Percentiles rank a stretch among this genome's conserved stretches.
phyloP scores from a whole-genome alignment of 371 early-diverging fungal species.

The Lichtheimia corymbifera region DNA sequence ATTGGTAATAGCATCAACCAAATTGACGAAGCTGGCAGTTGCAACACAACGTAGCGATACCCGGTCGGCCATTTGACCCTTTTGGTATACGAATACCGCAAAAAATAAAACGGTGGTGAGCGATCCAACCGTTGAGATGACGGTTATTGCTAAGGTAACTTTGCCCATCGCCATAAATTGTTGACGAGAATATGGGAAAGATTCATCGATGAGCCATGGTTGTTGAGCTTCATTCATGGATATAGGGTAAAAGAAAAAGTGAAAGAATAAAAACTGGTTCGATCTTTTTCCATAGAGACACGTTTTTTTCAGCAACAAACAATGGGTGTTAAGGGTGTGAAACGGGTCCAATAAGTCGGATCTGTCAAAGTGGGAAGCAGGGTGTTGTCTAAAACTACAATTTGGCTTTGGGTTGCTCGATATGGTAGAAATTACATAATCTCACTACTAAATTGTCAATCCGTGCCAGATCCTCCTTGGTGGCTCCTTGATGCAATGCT shows the following conservation, averaged over 20 bases:
- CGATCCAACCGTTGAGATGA: background rate
- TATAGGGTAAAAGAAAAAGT: background rate
- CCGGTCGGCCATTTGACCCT: conserved; percentile 16
- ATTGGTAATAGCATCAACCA: conserved; percentile 12
- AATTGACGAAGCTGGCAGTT: conserved; percentile 12
- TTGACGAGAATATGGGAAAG: background rate
- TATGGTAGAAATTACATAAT: conserved; percentile 11
- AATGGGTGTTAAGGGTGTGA: background rate
- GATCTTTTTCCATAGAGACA: background rate
- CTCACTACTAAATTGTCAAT: conserved; percentile 7
- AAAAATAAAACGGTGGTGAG: background rate
- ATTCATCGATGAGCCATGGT: background rate
- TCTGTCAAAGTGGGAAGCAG: conserved; percentile 1
- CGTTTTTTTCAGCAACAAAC: background rate
- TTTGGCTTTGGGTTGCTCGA: conserved; percentile 14
- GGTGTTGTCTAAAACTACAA: no score
- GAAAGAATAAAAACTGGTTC: background rate
- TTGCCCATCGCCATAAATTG: no score
- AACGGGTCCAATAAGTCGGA: background rate
- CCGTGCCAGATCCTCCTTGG: conserved; percentile 21
- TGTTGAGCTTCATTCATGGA: background rate
- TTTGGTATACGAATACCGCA: background rate
- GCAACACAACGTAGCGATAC: conserved; percentile 38
- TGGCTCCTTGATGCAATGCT: conserved; percentile 42
- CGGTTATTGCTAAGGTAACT: background rate